Evolutionary conservation across 2,329 filamentous ascomycete species (phyloP).

Genomic region (Cladophialophora immunda): DNA sequence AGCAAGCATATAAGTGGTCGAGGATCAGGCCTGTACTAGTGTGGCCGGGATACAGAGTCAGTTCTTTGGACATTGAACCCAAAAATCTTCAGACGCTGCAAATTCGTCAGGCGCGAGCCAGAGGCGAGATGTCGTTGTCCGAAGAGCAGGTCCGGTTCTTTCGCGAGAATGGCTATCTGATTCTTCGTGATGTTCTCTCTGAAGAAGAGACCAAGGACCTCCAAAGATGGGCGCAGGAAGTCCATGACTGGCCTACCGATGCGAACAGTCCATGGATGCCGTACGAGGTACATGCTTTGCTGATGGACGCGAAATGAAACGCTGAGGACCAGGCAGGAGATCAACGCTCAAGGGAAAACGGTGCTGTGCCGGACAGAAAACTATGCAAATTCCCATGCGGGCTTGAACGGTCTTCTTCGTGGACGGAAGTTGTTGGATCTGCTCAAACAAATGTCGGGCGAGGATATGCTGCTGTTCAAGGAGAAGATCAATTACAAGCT

Average conservation of each 20-base stretch:
- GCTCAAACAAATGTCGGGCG: constrained; percentile 47
- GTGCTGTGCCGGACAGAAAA: constrained; percentile 49
- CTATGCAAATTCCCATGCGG: constrained; percentile 46
- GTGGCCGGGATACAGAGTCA: neutral
- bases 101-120: neutral
- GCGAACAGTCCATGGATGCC: constrained; percentile 21
- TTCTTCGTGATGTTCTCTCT: constrained; percentile 20
- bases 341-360: constrained; percentile 44
- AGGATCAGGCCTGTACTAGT: neutral
- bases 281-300: constrained; percentile 16
- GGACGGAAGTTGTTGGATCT: constrained; percentile 45
- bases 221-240: constrained; percentile 48
- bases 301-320: neutral
- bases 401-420: constrained; percentile 49
- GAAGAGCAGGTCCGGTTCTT: constrained; percentile 11
- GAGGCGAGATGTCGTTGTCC: constrained; percentile 2
- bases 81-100: neutral
- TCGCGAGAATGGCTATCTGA: constrained; percentile 18
- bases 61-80: neutral
- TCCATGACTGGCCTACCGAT: constrained; percentile 46
- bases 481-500: constrained; percentile 57
- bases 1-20: neutral
- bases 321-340: constrained; percentile 43
- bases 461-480: constrained; percentile 55
- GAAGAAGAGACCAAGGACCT: constrained; percentile 16